Evolutionary conservation across 495 filamentous ascomycete genomes (phyloP).

Genomic region (Neurospora sp.): DNA sequence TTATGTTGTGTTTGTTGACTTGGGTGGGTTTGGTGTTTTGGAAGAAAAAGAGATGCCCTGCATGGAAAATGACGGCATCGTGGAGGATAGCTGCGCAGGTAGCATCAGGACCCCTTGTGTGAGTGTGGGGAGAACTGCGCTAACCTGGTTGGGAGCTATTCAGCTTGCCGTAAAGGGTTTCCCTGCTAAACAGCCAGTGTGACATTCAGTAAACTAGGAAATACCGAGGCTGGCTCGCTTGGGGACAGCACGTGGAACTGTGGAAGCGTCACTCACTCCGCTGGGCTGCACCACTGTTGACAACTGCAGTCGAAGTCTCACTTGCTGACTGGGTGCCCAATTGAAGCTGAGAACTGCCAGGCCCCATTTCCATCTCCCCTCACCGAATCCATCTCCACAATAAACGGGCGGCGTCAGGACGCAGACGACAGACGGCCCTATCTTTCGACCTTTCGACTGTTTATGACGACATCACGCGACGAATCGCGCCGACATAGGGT

Average conservation of each 20-base stretch:
- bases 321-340: background rate
- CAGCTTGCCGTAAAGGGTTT: background rate
- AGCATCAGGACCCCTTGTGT: background rate
- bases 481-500: background rate
- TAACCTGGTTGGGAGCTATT: background rate
- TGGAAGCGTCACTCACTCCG: background rate
- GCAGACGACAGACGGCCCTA: background rate
- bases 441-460: background rate
- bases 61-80: conserved; percentile 1
- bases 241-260: background rate
- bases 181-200: background rate
- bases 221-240: background rate
- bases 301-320: background rate
- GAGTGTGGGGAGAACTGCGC: background rate
- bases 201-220: background rate
- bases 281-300: background rate
- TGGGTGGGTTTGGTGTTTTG: background rate
- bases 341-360: background rate
- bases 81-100: background rate
- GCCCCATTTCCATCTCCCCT: background rate
- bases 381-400: background rate
- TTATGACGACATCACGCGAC: background rate
- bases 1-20: background rate
- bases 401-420: background rate
- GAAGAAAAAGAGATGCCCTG: background rate